phyloP scores from a whole-genome alignment of 1,139 yeast genomes.

The Casaregolazyma suthepensis region DNA sequence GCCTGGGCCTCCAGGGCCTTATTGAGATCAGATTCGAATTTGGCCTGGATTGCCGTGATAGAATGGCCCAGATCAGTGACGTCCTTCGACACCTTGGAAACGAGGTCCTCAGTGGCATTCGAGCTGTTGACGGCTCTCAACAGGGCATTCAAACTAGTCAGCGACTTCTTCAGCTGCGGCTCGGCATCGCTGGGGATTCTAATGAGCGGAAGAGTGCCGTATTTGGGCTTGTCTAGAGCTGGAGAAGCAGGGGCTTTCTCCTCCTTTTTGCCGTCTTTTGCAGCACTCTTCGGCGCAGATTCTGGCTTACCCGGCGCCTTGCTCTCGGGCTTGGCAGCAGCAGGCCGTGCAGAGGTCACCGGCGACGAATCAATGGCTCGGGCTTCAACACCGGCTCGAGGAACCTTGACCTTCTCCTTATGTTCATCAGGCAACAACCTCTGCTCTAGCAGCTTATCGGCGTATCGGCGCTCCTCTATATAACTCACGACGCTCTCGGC shows the following conservation, averaged over 20 bases:
- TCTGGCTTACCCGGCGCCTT: constrained; percentile 11
- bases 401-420: constrained; percentile 35
- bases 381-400: constrained; percentile 37
- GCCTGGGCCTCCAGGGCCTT: constrained; percentile 24
- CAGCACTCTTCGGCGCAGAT: constrained; percentile 16
- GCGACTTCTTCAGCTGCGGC: constrained; percentile 43
- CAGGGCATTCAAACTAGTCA: constrained; percentile 47
- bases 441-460: neutral
- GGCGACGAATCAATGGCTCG: constrained; percentile 13
- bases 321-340: constrained; percentile 3
- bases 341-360: constrained; percentile 6
- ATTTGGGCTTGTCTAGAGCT: constrained; percentile 2
- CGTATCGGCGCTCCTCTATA: constrained; percentile 41
- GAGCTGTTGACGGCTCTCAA: constrained; percentile 46
- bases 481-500: constrained; percentile 48
- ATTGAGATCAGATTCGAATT: constrained; percentile 23
- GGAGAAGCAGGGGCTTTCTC: neutral
- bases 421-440: constrained; percentile 1
- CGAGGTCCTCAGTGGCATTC: constrained; percentile 27
- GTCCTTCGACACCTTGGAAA: constrained; percentile 25
- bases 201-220: constrained; percentile 23
- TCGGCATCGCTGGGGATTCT: constrained; percentile 35
- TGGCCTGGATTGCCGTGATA: constrained; percentile 23
- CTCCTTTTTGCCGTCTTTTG: constrained; percentile 2
- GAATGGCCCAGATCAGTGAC: constrained; percentile 26